Evolutionary conservation across 1,284 basidiomycete species (phyloP).

Genomic region (Melampsora occidentalis): DNA sequence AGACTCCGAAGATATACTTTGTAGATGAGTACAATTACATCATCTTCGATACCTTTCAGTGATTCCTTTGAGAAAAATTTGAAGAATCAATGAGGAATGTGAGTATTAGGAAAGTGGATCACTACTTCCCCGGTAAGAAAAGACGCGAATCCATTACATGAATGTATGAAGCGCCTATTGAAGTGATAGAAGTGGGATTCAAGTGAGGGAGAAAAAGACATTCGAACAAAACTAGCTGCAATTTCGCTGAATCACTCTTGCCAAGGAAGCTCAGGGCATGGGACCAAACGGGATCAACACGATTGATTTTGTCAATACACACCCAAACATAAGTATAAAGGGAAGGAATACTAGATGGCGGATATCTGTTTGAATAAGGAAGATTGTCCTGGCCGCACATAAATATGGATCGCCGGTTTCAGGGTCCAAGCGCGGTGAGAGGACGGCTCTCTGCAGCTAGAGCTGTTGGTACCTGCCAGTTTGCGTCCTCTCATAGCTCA

Average conservation of each 20-base stretch:
- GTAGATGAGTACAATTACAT: not conserved
- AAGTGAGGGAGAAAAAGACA: not conserved
- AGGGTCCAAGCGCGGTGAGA: slow-evolving; percentile 2
- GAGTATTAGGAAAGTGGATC: slow-evolving; percentile 1
- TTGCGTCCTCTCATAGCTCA: not conserved
- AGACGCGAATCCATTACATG: not conserved
- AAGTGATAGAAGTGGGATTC: not conserved
- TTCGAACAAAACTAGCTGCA: not conserved
- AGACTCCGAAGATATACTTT: not conserved
- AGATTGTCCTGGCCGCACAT: slow-evolving; percentile 11
- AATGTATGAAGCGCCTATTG: not conserved
- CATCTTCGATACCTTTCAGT: not conserved
- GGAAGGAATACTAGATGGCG: not conserved
- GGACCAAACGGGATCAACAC: slow-evolving; percentile 1
- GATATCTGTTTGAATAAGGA: not conserved
- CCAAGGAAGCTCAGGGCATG: not conserved
- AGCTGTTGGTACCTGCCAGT: not conserved
- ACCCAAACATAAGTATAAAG: not conserved
- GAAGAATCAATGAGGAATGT: not conserved
- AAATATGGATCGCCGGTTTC: not conserved
- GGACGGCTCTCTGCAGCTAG: slow-evolving; percentile 5
- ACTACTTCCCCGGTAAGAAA: not conserved
- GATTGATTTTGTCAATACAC: not conserved
- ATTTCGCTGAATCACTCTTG: too few relatives aligned
- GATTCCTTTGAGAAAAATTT: not conserved